Base-by-base conservation (phyloP, 176 grass and related monocot species). In the Triticum turgidum region DNA sequence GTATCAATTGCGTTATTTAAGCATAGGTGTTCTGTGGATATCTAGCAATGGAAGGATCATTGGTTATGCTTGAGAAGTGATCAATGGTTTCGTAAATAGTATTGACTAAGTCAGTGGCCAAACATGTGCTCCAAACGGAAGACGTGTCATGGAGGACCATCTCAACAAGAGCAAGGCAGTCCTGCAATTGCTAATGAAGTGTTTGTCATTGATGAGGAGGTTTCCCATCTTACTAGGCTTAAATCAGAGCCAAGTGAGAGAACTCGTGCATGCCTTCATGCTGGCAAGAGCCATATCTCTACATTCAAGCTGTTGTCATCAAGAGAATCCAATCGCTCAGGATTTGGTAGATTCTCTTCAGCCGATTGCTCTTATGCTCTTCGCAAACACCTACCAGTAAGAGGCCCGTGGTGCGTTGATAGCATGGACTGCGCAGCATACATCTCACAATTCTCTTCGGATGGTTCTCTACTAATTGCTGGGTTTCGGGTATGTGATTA, bases 381-480 rank as follows among this genome's bases (percentile, higher is more conserved):
- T 25, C 81, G 94, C 5, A 85, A 67, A 54, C 81, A 89, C 63
- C 73, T 93, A 51, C 94, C 91, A 33, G 44, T 88, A 7, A 91
- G 89, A 68, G 80, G 80, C 24, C 87, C 91, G 15, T 88, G 84
- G 81, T 22, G 38, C 10, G 62, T 88, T 47, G 89, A 96, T 65
- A 62, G 65, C 35, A 83, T 91, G 81, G 67, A 89, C 37, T 93
- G 94, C 62, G 91, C 91, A 83, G 94, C 87, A 58, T 96, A 96
- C 72, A 80, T 93, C 32, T 96, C 94, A 21, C 91, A 87, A 42
- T 96, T 93, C 73, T 96, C 94, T 37, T 8, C 58, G 77, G 94
- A 96, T 84, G 94, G 94, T 66, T 96, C 94, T 32, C 87, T 91
- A 61, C 86, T 96, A 18, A 66, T 95, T 82, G 89, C 62, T 69